Percentiles rank a stretch among this genome's conserved stretches.
phyloP scores from a whole-genome alignment of 2,329 filamentous ascomycete genomes.

The Orbilia blumenaviensis region DNA sequence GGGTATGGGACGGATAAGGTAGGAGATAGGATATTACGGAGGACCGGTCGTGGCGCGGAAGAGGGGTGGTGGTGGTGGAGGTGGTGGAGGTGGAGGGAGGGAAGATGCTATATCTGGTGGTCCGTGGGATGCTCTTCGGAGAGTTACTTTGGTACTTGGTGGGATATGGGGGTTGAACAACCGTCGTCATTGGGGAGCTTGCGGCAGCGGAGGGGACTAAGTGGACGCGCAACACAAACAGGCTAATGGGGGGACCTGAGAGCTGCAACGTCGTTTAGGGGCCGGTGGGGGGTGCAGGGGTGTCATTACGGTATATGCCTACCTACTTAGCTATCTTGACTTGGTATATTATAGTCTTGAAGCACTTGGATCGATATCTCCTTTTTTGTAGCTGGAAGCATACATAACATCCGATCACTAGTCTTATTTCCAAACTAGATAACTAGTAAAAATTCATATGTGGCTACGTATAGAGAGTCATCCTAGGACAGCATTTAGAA shows the following conservation, averaged over 20 bases:
- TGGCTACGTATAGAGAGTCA: too few relatives aligned
- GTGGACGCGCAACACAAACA: slow-evolving; percentile 49
- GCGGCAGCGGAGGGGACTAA: slow-evolving; percentile 15
- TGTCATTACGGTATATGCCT: too few relatives aligned
- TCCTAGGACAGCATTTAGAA: too few relatives aligned
- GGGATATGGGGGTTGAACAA: slow-evolving; percentile 21
- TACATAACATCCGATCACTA: too few relatives aligned
- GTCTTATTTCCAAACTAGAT: too few relatives aligned
- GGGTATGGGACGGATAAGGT: not conserved
- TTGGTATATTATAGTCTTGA: too few relatives aligned
- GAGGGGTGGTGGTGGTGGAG: not conserved
- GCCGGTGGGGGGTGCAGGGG: not conserved
- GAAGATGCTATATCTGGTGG: not conserved
- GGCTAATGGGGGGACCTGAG: slow-evolving; percentile 13
- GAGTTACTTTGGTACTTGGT: slow-evolving; percentile 4
- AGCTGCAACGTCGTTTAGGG: slow-evolving; percentile 23
- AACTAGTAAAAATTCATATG: too few relatives aligned
- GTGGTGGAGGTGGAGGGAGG: not conserved
- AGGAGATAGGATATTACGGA: not conserved
- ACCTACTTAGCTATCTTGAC: too few relatives aligned
- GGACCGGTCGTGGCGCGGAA: not conserved
- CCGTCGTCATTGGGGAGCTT: slow-evolving; percentile 44
- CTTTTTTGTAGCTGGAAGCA: too few relatives aligned
- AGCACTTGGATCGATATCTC: too few relatives aligned
- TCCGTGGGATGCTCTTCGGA: slow-evolving; percentile 18